Percentiles rank a stretch among this genome's conserved stretches.
Evolutionary conservation across 805 yeast species (phyloP).

Genomic region (Debaryomyces prosopidis): DNA sequence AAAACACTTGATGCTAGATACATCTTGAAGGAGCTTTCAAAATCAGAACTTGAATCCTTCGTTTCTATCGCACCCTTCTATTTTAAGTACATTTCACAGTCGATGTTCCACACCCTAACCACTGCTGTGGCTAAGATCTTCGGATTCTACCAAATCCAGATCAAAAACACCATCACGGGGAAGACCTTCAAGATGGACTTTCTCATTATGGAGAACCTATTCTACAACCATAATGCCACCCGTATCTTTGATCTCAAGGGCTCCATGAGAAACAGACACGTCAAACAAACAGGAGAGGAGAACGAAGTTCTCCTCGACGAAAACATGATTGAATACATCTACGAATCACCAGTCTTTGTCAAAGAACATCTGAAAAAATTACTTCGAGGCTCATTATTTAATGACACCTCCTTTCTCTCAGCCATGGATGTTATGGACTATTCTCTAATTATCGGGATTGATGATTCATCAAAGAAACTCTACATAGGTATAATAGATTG

Average conservation of each 20-base stretch:
- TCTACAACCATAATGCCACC: slow-evolving; percentile 77
- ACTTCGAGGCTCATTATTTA: slow-evolving; percentile 86
- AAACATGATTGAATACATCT: slow-evolving; percentile 96
- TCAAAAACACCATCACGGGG: slow-evolving; percentile 74
- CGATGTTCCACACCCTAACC: slow-evolving; percentile 90
- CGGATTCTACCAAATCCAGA: slow-evolving; percentile 93
- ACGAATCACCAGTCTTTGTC: slow-evolving; percentile 93
- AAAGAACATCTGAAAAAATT: slow-evolving; percentile 87
- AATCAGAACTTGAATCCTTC: slow-evolving; percentile 88
- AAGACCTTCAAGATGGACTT: slow-evolving; percentile 84
- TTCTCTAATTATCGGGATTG: slow-evolving; percentile 91
- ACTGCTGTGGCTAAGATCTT: slow-evolving; percentile 92
- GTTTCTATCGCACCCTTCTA: slow-evolving; percentile 95
- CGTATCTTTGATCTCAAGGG: slow-evolving; percentile 96
- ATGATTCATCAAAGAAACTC: slow-evolving; percentile 57
- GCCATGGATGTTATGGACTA: slow-evolving; percentile 99
- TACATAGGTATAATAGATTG: slow-evolving; percentile 95
- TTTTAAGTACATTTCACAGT: slow-evolving; percentile 94
- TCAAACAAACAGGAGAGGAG: slow-evolving; percentile 91
- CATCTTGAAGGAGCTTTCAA: slow-evolving; percentile 85
- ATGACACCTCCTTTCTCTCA: slow-evolving; percentile 89
- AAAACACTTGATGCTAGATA: slow-evolving; percentile 90
- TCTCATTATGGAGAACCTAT: slow-evolving; percentile 92
- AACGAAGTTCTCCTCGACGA: slow-evolving; percentile 95
- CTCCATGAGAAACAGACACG: slow-evolving; percentile 96